These are phyloP conservation scores for Coccomyxa sp. DNA, from an alignment of 139 green algal genomes.

Conservation along the genomic window DNA sequence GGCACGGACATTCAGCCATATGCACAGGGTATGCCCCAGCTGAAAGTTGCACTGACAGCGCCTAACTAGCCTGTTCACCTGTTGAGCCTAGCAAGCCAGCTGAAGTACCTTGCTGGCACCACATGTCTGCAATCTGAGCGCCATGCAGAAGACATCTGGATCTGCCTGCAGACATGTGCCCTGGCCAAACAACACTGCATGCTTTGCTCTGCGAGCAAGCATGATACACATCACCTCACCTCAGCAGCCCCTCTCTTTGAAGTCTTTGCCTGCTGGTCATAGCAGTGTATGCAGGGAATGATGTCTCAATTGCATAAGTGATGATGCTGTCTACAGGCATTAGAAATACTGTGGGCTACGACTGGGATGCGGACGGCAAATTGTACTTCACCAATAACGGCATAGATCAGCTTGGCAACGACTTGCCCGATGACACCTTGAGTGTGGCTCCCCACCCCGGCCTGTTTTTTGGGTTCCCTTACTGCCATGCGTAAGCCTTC, in stretches of 20 bases:
- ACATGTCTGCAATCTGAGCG: too few relatives aligned
- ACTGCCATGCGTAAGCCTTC: slow-evolving; percentile 31
- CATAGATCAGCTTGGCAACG: slow-evolving; percentile 15
- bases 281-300: background rate
- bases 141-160: too few relatives aligned
- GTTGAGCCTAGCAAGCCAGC: too few relatives aligned
- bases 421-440: slow-evolving; percentile 27
- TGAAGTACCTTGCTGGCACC: too few relatives aligned
- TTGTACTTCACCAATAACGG: slow-evolving; percentile 20
- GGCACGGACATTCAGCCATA: slow-evolving; percentile 8
- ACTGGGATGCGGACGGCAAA: background rate
- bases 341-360: slow-evolving; percentile 13
- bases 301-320: background rate
- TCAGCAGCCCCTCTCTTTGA: too few relatives aligned
- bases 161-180: too few relatives aligned
- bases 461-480: slow-evolving; percentile 20
- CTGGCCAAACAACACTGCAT: too few relatives aligned
- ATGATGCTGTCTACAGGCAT: slow-evolving; percentile 13
- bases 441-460: background rate
- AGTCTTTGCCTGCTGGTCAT: background rate
- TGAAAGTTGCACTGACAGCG: too few relatives aligned
- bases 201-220: too few relatives aligned
- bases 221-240: too few relatives aligned
- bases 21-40: background rate
- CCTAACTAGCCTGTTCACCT: too few relatives aligned